Evolutionary conservation across 768 basidiomycete genomes (phyloP).

Genomic region (Cyclocybe aegerita): DNA sequence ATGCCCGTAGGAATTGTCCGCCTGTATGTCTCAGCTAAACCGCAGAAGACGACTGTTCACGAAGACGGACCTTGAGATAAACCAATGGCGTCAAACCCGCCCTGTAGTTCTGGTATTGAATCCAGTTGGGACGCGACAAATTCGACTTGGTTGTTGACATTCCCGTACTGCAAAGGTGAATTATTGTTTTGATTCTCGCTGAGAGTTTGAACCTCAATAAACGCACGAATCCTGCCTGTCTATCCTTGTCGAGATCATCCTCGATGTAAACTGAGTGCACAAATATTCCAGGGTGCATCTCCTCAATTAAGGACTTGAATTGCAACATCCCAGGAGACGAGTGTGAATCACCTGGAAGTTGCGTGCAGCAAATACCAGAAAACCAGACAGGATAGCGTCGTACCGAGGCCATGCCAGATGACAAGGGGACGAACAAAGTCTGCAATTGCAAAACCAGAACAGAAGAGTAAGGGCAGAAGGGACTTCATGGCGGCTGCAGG

Average conservation of each 20-base stretch:
- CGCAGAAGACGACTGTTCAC: not conserved
- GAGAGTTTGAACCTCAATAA: not conserved
- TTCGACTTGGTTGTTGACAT: constrained; percentile 69
- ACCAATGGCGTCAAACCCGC: constrained; percentile 84
- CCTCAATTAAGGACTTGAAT: constrained; percentile 56
- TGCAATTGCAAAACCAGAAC: constrained; percentile 1
- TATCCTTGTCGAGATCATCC: constrained; percentile 59
- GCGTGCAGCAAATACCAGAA: not conserved
- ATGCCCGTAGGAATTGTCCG: constrained; percentile 87
- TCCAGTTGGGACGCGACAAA: constrained; percentile 64
- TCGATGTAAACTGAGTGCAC: constrained; percentile 73
- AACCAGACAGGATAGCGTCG: not conserved
- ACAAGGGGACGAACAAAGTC: constrained; percentile 20
- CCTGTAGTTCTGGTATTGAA: constrained; percentile 58
- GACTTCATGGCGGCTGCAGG: not conserved
- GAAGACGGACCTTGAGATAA: constrained; percentile 72
- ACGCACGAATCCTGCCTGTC: constrained; percentile 73
- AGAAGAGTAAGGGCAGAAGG: not conserved
- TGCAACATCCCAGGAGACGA: constrained; percentile 71
- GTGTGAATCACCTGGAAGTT: constrained; percentile 64
- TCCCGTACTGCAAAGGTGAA: constrained; percentile 61
- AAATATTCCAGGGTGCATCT: constrained; percentile 73
- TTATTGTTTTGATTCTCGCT: not conserved
- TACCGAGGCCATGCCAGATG: constrained; percentile 27
- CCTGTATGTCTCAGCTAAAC: constrained; percentile 34